phyloP scores from a whole-genome alignment of 2,329 filamentous ascomycete species.

The Zymoseptoria passerinii region DNA sequence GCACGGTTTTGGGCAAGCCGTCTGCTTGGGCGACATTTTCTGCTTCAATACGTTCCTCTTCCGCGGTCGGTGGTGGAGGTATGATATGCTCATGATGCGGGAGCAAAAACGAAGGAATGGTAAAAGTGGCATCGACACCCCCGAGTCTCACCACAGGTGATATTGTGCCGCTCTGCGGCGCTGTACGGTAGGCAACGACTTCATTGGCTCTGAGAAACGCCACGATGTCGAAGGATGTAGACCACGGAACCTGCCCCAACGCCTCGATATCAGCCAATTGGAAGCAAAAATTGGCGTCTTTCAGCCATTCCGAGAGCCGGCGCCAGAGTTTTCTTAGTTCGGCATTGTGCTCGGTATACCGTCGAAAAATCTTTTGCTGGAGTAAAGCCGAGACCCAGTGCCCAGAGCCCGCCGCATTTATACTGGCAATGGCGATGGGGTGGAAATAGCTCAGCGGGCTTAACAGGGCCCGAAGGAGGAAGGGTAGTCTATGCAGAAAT shows the following conservation, averaged over 20 bases:
- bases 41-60: constrained; percentile 29
- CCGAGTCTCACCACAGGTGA: constrained; percentile 44
- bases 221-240: constrained; percentile 42
- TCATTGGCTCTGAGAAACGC: constrained; percentile 40
- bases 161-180: constrained; percentile 36
- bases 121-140: constrained; percentile 43
- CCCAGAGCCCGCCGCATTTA: constrained; percentile 44
- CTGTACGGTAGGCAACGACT: constrained; percentile 43
- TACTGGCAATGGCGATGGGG: constrained; percentile 42
- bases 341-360: constrained; percentile 36
- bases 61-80: constrained; percentile 33
- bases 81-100: constrained; percentile 49
- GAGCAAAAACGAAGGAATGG: constrained; percentile 43
- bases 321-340: constrained; percentile 41
- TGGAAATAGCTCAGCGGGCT: constrained; percentile 46
- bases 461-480: constrained; percentile 42
- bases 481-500: constrained; percentile 44
- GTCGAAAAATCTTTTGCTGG: constrained; percentile 42
- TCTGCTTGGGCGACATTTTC: constrained; percentile 36
- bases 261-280: constrained; percentile 40
- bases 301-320: constrained; percentile 43
- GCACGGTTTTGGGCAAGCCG: constrained; percentile 36
- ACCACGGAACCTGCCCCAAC: constrained; percentile 42
- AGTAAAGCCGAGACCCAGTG: constrained; percentile 43
- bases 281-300: constrained; percentile 46